phyloP scores from a whole-genome alignment of 495 filamentous ascomycete species.

The Penicillium crystallinum region DNA sequence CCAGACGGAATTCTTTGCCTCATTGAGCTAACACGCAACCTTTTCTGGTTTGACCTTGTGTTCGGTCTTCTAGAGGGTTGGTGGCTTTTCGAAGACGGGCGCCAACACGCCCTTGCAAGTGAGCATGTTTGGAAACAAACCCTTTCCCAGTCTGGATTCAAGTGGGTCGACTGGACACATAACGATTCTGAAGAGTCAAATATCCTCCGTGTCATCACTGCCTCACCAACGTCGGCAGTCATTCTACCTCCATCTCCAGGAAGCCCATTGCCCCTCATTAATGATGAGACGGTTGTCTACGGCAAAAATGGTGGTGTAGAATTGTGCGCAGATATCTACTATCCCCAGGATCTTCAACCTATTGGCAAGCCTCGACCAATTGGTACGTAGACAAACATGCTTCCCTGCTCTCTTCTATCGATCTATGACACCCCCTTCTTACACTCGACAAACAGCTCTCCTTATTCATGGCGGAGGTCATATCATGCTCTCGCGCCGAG shows the following conservation, averaged over 20 bases:
- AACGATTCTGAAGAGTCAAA: background rate
- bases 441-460: background rate
- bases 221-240: background rate
- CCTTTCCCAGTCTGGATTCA: background rate
- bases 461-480: slow-evolving; percentile 51
- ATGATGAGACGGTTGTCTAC: background rate
- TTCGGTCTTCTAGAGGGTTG: slow-evolving; percentile 35
- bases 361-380: background rate
- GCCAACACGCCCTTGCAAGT: slow-evolving; percentile 15
- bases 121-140: background rate
- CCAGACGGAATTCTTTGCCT: slow-evolving; percentile 34
- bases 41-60: slow-evolving; percentile 31
- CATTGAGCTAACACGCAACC: slow-evolving; percentile 35
- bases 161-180: background rate
- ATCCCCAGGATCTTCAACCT: background rate
- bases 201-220: background rate
- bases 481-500: slow-evolving; percentile 39
- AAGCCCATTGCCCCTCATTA: background rate
- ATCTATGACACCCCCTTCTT: background rate
- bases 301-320: background rate
- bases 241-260: background rate
- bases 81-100: slow-evolving; percentile 31
- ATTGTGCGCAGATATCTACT: background rate
- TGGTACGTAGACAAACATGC: background rate
- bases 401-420: background rate